These are phyloP conservation scores for Jatropha multifida DNA, from an alignment of 441 rosid species.

Conservation along the genomic window DNA sequence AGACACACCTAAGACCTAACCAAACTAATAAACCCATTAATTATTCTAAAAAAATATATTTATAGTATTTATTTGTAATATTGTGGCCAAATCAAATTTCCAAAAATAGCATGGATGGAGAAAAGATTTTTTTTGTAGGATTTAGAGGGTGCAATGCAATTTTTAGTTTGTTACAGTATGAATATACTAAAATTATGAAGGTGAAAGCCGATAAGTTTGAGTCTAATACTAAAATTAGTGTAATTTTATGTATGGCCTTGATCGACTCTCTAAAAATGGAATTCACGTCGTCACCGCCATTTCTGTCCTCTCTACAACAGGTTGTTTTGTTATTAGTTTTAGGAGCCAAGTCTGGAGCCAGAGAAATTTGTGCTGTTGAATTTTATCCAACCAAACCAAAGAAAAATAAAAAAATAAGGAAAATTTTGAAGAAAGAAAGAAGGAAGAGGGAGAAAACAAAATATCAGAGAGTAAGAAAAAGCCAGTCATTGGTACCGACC, in stretches of 20 bases:
- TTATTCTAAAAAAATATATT: neutral
- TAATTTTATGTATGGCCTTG: neutral
- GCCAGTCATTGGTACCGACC: constrained; percentile 26
- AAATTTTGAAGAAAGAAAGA: neutral
- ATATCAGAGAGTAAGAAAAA: constrained; percentile 18
- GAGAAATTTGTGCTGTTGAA: constrained; percentile 32
- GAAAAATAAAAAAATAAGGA: constrained; percentile 2
- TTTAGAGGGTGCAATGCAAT: neutral
- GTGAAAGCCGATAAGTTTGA: neutral
- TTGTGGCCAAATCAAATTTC: neutral
- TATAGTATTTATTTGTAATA: neutral
- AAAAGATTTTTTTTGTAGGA: neutral
- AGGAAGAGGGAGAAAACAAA: constrained; percentile 16
- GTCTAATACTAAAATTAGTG: constrained; percentile 7
- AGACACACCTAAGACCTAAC: neutral
- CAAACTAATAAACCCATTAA: no score
- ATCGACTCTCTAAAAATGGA: constrained; percentile 36
- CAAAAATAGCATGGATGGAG: constrained; percentile 1
- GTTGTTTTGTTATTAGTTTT: constrained; percentile 62
- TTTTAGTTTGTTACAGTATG: neutral
- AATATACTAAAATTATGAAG: neutral
- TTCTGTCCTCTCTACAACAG: constrained; percentile 56
- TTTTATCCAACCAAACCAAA: constrained; percentile 30
- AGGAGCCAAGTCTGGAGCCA: constrained; percentile 66
- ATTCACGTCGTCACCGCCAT: constrained; percentile 39